Evolutionary conservation across 352 stramenopile genomes (phyloP).

Genomic region (Globisporangium spiculum): DNA sequence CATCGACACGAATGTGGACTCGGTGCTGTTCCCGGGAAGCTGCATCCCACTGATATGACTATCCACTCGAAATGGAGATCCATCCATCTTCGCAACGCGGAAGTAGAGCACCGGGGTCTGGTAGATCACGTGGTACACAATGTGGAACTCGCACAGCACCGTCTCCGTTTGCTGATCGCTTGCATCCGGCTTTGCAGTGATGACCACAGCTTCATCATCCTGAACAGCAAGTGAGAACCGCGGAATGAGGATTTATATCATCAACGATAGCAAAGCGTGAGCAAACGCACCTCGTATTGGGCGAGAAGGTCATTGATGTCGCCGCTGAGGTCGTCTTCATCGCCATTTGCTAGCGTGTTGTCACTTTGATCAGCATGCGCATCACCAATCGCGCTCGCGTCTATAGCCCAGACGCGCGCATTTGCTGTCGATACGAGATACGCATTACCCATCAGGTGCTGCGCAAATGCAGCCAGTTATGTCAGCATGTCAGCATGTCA

Average conservation of each 20-base stretch:
- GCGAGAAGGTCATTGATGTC: constrained; percentile 14
- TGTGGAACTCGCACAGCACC: constrained; percentile 73
- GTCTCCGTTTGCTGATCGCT: constrained; percentile 13
- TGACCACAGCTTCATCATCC: constrained; percentile 13
- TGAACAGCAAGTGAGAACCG: not conserved
- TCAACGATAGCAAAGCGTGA: not conserved
- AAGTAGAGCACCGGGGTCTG: constrained; percentile 78
- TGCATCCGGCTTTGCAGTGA: not conserved
- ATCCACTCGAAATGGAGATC: constrained; percentile 25
- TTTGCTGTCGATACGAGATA: constrained; percentile 68
- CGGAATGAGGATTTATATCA: not conserved
- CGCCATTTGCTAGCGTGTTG: not conserved
- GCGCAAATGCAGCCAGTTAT: not conserved
- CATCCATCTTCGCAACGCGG: constrained; percentile 35
- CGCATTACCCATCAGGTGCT: constrained; percentile 62
- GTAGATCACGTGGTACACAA: constrained; percentile 79
- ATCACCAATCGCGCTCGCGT: constrained; percentile 9
- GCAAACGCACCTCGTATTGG: constrained; percentile 13
- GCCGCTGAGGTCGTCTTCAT: not conserved
- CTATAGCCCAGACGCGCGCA: constrained; percentile 3
- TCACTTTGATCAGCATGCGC: not conserved
- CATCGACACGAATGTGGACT: constrained; percentile 47
- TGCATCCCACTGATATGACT: constrained; percentile 25
- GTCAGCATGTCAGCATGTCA: not conserved
- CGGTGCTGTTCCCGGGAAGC: constrained; percentile 33